Percentiles rank a stretch among this genome's conserved stretches.
phyloP scores from a whole-genome alignment of 176 grass and related monocot species.

The Aegilops bicornis region DNA sequence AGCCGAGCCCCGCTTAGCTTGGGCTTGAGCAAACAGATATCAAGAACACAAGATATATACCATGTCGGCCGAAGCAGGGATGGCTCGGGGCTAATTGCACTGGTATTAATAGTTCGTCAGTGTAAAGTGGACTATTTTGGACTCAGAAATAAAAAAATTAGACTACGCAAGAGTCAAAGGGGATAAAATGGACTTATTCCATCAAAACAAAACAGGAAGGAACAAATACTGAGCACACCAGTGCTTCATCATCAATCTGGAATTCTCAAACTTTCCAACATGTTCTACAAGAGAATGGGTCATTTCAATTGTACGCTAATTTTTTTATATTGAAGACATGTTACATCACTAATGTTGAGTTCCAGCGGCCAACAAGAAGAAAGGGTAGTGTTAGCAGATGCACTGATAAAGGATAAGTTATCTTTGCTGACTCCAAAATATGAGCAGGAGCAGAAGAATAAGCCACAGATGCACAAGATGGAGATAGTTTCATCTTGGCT shows the following conservation, averaged over 20 bases:
- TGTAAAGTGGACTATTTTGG: not conserved
- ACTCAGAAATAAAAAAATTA: too few species aligned
- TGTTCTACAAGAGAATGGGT: not conserved
- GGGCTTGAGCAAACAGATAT: not conserved
- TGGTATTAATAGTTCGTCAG: not conserved
- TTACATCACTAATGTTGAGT: not conserved
- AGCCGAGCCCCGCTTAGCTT: not conserved
- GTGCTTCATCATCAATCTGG: not conserved
- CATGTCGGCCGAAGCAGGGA: not conserved
- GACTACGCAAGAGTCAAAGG: not conserved
- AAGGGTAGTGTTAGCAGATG: not conserved
- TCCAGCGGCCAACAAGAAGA: not conserved
- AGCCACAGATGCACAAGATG: not conserved
- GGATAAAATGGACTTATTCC: not conserved
- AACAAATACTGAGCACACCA: not conserved
- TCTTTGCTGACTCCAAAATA: too few species aligned
- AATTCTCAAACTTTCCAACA: not conserved
- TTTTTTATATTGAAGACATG: not conserved
- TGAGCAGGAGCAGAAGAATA: too few species aligned
- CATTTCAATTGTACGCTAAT: not conserved
- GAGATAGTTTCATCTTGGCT: not conserved
- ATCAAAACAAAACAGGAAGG: not conserved
- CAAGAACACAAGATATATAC: not conserved
- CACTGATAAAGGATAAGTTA: not conserved
- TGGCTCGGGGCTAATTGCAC: too few species aligned